Base-by-base conservation (phyloP, 495 filamentous ascomycete species). In the Podospora pseudopauciseta region DNA sequence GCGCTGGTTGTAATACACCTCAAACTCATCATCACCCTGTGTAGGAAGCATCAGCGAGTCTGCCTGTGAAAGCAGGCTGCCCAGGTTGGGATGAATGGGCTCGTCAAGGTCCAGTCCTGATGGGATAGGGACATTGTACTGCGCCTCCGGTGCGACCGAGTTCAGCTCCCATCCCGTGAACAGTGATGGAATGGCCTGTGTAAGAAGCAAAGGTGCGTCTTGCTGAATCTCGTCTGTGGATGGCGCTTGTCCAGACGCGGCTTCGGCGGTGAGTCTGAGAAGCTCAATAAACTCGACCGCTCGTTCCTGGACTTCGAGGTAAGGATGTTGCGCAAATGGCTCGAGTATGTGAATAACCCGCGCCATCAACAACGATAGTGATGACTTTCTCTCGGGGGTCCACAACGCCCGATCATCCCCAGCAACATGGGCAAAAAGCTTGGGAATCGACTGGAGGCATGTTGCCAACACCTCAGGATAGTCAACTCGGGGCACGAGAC, bases 301-400 rank as follows among this genome's bases (percentile, higher is more conserved):
- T 61, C 96, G 87, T 78, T 98, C 95, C 77, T 99, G 95, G n/a
- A 98, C 92, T 73, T 98, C 95, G 11, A 99, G 81, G 71, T 88
- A 90, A 0, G 96, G 92, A 74, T 97, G 93, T 4, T 86, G 84
- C 0, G 88, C 84, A 28, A 97, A 78, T 0, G 87, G 83, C 63
- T 97, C 94, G 2, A 97, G 81, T 58, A 93, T 90, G 70, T 92
- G 84, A 26, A 95, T 83, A n/a, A 96, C 85, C 28, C 92, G 86
- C 26, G 89, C 88, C 77, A 96, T 86, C 1, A 96, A 82, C 23
- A 99, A 83, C 18, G 88, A 86, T 6, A 89, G 85, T 68, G 88
- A 87, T 13, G 89, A 87, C 75, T 90, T 91, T 53, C 88, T 84
- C 67, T 86, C 82, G 2, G 83, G 70, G n/a, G 84, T 88, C 89